Percentiles rank a stretch among this genome's conserved stretches.
These are phyloP conservation scores for Chiua virens DNA, from an alignment of 768 basidiomycete genomes.

Conservation along the genomic window DNA sequence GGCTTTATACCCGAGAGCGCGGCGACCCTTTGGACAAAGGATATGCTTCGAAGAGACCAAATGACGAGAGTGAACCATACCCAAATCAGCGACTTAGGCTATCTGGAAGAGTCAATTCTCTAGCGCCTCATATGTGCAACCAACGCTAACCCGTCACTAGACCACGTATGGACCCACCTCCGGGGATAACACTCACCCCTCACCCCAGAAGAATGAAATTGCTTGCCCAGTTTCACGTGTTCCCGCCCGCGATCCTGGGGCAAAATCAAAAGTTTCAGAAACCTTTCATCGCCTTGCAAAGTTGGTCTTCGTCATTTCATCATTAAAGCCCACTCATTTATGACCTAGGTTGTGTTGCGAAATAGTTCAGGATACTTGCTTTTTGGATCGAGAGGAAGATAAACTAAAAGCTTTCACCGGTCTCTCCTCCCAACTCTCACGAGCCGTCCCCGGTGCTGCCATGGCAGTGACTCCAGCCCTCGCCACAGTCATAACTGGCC, in stretches of 20 bases:
- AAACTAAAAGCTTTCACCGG: slow-evolving; percentile 51
- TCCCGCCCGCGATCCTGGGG: slow-evolving; percentile 4
- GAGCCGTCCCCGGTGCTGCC: slow-evolving; percentile 42
- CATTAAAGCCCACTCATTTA: slow-evolving; percentile 10
- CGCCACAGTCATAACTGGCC: slow-evolving; percentile 42
- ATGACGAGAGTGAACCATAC: slow-evolving; percentile 23
- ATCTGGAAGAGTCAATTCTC: slow-evolving; percentile 27
- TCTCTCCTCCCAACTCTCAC: slow-evolving; percentile 47
- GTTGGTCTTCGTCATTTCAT: slow-evolving; percentile 15
- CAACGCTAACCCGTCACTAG: slow-evolving; percentile 17
- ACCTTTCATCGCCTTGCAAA: slow-evolving; percentile 44
- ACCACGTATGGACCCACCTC: slow-evolving; percentile 8
- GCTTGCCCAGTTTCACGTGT: background rate
- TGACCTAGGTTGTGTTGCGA: slow-evolving; percentile 44
- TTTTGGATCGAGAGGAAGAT: slow-evolving; percentile 44
- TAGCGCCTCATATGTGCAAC: background rate
- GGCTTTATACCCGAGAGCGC: slow-evolving; percentile 22
- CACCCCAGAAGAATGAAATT: slow-evolving; percentile 8
- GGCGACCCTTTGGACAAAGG: slow-evolving; percentile 12
- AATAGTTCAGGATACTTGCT: slow-evolving; percentile 43
- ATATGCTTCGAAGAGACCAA: slow-evolving; percentile 25
- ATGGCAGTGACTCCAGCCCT: slow-evolving; percentile 45
- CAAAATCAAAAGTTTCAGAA: slow-evolving; percentile 16
- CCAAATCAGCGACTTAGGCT: slow-evolving; percentile 28
- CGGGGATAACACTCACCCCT: background rate